Conservation (phyloP, 768 basidiomycete genomes). For the Mycena floridula region DNA sequence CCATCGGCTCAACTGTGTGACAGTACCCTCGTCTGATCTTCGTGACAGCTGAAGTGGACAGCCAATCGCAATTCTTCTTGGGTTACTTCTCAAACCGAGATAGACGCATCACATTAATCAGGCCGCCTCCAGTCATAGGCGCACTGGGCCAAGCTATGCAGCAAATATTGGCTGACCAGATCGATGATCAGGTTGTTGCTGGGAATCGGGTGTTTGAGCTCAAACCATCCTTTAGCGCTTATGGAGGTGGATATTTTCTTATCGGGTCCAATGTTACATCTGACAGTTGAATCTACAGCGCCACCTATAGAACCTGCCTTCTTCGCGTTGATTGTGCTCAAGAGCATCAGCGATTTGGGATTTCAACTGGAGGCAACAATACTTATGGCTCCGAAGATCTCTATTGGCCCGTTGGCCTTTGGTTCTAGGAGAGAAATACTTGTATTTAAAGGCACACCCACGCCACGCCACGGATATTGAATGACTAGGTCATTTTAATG, state of each 20-base stretch:
- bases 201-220: background rate
- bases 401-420: conserved; percentile 27
- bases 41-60: conserved; percentile 42
- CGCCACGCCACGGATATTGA: conserved; percentile 20
- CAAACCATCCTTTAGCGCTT: background rate
- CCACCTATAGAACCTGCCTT: conserved; percentile 41
- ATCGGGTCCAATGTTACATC: too few relatives aligned
- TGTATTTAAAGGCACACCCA: conserved; percentile 47
- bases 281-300: too few relatives aligned
- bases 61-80: conserved; percentile 52
- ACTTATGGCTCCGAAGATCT: conserved; percentile 45
- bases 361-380: conserved; percentile 64
- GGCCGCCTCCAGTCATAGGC: conserved; percentile 25
- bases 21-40: conserved; percentile 68
- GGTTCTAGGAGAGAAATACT: conserved; percentile 52
- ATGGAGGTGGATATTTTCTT: background rate
- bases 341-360: conserved; percentile 48
- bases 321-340: conserved; percentile 59
- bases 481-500: conserved; percentile 45
- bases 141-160: background rate
- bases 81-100: conserved; percentile 60
- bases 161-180: background rate
- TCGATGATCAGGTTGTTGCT: background rate
- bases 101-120: conserved; percentile 41
- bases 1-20: conserved; percentile 9